phyloP scores from a whole-genome alignment of 768 basidiomycete species.

The Zangia roseola region DNA sequence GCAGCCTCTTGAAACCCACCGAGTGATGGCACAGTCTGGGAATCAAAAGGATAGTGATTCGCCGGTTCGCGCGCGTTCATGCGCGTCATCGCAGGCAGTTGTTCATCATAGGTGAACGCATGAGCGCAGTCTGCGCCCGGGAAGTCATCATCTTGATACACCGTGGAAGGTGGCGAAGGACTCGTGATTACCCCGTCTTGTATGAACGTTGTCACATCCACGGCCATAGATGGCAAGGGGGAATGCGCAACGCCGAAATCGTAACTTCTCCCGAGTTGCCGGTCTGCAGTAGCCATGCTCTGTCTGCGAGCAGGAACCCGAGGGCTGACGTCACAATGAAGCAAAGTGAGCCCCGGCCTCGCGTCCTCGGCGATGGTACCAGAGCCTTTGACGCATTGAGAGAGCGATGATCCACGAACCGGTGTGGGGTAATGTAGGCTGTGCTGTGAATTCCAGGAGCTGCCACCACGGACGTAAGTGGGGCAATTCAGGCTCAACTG shows the following conservation, averaged over 20 bases:
- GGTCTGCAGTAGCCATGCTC: conserved; percentile 14
- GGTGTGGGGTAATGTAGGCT: conserved; percentile 28
- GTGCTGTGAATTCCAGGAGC: conserved; percentile 24
- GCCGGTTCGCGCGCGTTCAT: conserved; percentile 10
- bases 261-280: conserved; percentile 5
- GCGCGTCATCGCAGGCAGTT: conserved; percentile 14
- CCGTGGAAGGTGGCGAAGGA: conserved; percentile 22
- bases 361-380: conserved; percentile 23
- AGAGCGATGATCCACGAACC: conserved; percentile 15
- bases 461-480: conserved; percentile 28
- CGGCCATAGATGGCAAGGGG: conserved; percentile 12
- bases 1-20: conserved; percentile 15
- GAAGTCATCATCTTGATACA: conserved; percentile 26
- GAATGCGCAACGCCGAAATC: conserved; percentile 7
- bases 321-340: conserved; percentile 23
- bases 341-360: conserved; percentile 17
- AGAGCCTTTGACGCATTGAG: conserved; percentile 11
- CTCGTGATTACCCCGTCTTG: conserved; percentile 15
- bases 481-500: conserved; percentile 6
- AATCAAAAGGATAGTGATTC: conserved; percentile 14
- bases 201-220: conserved; percentile 13
- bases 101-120: conserved; percentile 15
- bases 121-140: conserved; percentile 13
- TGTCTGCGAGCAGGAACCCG: conserved; percentile 14
- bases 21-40: conserved; percentile 17